Percentiles rank a stretch among this genome's conserved stretches.
phyloP scores from a whole-genome alignment of 2,329 filamentous ascomycete species.

The Aspergillus uvarum region DNA sequence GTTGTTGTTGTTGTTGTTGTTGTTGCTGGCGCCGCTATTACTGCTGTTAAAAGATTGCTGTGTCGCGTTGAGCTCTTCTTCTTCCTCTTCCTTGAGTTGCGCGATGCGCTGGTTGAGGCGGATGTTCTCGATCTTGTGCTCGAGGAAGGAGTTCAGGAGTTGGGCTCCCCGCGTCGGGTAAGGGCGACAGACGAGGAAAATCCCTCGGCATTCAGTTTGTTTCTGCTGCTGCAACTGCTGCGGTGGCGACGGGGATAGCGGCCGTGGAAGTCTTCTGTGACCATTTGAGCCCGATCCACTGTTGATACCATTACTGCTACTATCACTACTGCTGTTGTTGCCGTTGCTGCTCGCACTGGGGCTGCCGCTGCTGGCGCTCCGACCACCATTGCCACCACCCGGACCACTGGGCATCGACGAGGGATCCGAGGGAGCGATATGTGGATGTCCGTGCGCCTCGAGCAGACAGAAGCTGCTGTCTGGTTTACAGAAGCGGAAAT shows the following conservation, averaged over 20 bases:
- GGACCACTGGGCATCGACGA: conserved; percentile 39
- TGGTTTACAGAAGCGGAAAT: conserved; percentile 77
- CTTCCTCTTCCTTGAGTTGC: conserved; percentile 81
- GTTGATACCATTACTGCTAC: background rate
- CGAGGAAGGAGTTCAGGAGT: conserved; percentile 86
- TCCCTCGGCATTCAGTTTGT: conserved; percentile 74
- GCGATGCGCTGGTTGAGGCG: conserved; percentile 78
- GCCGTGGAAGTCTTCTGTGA: background rate
- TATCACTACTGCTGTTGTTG: background rate
- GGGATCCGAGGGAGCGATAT: conserved; percentile 61
- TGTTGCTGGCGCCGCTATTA: conserved; percentile 20
- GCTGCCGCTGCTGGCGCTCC: background rate
- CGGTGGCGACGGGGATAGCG: background rate
- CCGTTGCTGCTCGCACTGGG: background rate
- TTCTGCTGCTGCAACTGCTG: conserved; percentile 57
- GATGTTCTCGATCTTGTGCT: conserved; percentile 97
- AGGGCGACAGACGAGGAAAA: conserved; percentile 89
- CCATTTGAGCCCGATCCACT: background rate
- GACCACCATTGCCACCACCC: background rate
- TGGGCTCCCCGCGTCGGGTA: conserved; percentile 86
- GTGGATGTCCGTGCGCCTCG: conserved; percentile 88
- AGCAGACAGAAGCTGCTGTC: conserved; percentile 77
- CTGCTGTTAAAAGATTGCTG: conserved; percentile 58
- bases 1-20: conserved; percentile 18
- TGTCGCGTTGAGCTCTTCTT: conserved; percentile 70